Percentiles rank a stretch among this genome's conserved stretches.
Conservation (phyloP, 208 protist genomes). For the Trypanosoma congolense region DNA sequence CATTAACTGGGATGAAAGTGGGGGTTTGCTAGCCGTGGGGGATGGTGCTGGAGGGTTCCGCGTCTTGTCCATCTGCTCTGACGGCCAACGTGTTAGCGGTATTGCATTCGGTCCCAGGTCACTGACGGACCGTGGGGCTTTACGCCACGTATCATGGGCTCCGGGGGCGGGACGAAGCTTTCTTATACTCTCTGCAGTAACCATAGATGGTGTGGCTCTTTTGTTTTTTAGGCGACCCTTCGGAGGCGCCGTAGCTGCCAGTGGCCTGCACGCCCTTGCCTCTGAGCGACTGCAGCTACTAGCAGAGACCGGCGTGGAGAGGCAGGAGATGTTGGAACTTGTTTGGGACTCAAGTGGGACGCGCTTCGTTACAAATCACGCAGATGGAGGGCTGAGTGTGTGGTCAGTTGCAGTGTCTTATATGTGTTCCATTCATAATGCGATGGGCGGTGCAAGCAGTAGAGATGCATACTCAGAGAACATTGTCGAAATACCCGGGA, state of each 20-base stretch:
- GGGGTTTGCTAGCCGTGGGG: constrained; percentile 55
- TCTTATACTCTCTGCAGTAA: constrained; percentile 59
- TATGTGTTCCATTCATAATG: constrained; percentile 1
- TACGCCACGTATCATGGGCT: constrained; percentile 64
- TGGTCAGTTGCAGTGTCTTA: constrained; percentile 63
- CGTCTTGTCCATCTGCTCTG: constrained; percentile 41
- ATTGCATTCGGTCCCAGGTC: constrained; percentile 20
- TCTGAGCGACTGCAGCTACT: constrained; percentile 37
- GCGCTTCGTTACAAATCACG: constrained; percentile 75
- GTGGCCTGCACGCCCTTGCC: neutral
- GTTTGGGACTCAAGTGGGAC: constrained; percentile 81
- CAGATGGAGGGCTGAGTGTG: constrained; percentile 58
- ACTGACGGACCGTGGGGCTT: constrained; percentile 16
- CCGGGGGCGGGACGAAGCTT: constrained; percentile 77
- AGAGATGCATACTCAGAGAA: neutral
- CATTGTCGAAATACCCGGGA: neutral
- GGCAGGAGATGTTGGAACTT: constrained; percentile 57
- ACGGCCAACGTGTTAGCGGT: constrained; percentile 27
- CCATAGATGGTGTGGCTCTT: constrained; percentile 35
- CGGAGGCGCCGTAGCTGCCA: neutral
- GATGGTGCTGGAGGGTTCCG: constrained; percentile 40
- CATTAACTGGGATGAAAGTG: constrained; percentile 63
- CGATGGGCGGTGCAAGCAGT: constrained; percentile 1
- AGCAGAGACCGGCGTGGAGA: constrained; percentile 29
- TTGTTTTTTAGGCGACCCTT: constrained; percentile 59